Conservation (phyloP, 1,284 basidiomycete species). For the Violaceomyces palustris region DNA sequence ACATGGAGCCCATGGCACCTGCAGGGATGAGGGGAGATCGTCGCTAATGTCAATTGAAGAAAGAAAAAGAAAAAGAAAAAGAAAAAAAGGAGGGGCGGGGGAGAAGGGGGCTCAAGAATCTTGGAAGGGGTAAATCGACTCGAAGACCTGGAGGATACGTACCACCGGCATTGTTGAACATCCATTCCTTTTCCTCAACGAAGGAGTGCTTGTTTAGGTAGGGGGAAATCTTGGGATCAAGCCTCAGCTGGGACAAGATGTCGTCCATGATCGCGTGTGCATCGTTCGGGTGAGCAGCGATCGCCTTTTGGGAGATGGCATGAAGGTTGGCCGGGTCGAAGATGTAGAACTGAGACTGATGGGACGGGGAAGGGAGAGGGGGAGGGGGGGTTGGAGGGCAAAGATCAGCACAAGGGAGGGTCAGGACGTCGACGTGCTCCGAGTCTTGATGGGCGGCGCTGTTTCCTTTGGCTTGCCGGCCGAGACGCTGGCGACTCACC, state of each 20-base stretch:
- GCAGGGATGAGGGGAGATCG: too few relatives aligned
- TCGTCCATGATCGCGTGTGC: constrained; percentile 46
- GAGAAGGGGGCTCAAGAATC: too few relatives aligned
- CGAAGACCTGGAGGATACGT: neutral
- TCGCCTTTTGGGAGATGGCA: constrained; percentile 29
- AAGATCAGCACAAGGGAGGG: neutral
- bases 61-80: too few relatives aligned
- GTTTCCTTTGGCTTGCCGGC: too few relatives aligned
- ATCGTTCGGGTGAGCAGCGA: constrained; percentile 34
- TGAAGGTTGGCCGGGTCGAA: constrained; percentile 43
- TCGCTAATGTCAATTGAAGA: too few relatives aligned
- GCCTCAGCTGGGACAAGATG: constrained; percentile 32
- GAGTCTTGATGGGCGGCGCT: neutral
- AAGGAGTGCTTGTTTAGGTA: constrained; percentile 43
- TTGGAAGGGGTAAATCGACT: too few relatives aligned
- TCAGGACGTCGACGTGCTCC: neutral
- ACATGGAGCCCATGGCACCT: constrained; percentile 90
- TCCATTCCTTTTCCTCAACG: constrained; percentile 67
- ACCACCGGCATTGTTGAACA: constrained; percentile 95
- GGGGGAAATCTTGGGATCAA: constrained; percentile 36
- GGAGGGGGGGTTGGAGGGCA: neutral
- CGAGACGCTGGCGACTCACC: too few relatives aligned
- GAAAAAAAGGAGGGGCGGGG: too few relatives aligned
- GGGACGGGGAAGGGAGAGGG: neutral
- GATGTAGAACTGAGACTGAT: constrained; percentile 38